Evolutionary conservation across 2,329 filamentous ascomycete genomes (phyloP).

Genomic region (Metarhizium anisopliae): DNA sequence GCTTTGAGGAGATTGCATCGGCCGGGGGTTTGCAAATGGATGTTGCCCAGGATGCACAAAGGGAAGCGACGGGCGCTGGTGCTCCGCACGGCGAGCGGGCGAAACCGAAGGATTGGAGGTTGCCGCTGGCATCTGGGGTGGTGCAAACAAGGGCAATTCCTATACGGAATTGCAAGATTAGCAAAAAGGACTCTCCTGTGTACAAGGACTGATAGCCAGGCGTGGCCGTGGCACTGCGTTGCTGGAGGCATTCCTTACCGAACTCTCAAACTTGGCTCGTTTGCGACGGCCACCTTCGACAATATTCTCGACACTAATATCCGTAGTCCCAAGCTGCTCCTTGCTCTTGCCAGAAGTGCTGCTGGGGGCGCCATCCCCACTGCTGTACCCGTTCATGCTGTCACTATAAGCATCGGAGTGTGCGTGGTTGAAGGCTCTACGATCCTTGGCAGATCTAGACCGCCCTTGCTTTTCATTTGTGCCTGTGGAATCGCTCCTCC

Average conservation of each 20-base stretch:
- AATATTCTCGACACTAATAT: conserved; percentile 97
- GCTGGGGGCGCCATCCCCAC: conserved; percentile 72
- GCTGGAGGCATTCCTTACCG: conserved; percentile 53
- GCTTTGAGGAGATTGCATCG: conserved; percentile 77
- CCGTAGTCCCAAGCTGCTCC: conserved; percentile 85
- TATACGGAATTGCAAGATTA: conserved; percentile 27
- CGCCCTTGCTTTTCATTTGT: conserved; percentile 56
- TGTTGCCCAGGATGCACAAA: conserved; percentile 70
- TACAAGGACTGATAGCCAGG: background rate
- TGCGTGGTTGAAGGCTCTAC: conserved; percentile 34
- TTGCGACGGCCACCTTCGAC: conserved; percentile 94
- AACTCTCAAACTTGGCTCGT: conserved; percentile 91
- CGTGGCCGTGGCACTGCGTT: background rate
- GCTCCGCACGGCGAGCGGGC: conserved; percentile 71
- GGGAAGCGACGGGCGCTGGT: conserved; percentile 63
- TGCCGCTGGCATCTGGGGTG: conserved; percentile 84
- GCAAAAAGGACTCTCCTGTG: background rate
- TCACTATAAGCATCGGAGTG: conserved; percentile 57
- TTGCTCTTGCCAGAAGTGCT: conserved; percentile 66
- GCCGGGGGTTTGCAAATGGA: conserved; percentile 67
- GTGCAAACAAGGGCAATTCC: conserved; percentile 93
- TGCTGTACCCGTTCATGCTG: conserved; percentile 68
- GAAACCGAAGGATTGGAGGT: conserved; percentile 98
- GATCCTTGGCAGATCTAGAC: conserved; percentile 61
- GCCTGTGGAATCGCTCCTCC: conserved; percentile 66